A percentile compares a stretch with the other conserved stretches of the same genome.
Evolutionary conservation across 2,329 filamentous ascomycete species (phyloP).

Genomic region (Arthrobotrys conoides): DNA sequence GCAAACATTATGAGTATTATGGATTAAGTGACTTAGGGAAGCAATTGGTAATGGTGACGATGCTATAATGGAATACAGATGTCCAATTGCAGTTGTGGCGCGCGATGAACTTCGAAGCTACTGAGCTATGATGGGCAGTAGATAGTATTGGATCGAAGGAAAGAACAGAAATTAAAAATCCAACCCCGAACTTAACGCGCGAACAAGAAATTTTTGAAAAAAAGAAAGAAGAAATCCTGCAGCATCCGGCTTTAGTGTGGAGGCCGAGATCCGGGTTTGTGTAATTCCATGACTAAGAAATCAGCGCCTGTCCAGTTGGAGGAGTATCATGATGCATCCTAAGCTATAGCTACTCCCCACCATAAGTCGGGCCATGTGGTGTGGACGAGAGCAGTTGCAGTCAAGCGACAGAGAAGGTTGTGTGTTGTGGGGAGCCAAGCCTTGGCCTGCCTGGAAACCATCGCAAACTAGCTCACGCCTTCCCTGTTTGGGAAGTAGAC

Average conservation of each 20-base stretch:
- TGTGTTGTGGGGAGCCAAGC: constrained; percentile 39
- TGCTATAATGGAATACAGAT: constrained; percentile 8
- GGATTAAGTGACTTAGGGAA: constrained; percentile 2
- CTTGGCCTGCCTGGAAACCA: constrained; percentile 34
- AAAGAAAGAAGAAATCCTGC: not conserved
- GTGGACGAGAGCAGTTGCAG: not conserved
- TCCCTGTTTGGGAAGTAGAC: constrained; percentile 20
- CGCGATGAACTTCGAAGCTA: constrained; percentile 5
- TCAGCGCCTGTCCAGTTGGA: not conserved
- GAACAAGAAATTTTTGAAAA: constrained; percentile 6
- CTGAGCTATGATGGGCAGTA: not conserved
- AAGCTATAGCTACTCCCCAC: not conserved
- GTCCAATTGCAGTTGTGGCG: constrained; percentile 10
- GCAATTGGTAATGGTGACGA: not conserved
- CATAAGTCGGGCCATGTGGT: not conserved
- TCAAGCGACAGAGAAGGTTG: not conserved
- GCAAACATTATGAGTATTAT: constrained; percentile 35
- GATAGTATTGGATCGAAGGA: not conserved
- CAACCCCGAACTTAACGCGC: constrained; percentile 9
- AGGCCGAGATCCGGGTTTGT: constrained; percentile 20
- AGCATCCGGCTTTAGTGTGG: not conserved
- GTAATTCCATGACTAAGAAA: constrained; percentile 23
- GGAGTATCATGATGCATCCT: constrained; percentile 29
- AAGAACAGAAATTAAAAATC: not conserved
- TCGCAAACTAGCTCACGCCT: constrained; percentile 51